Evolutionary conservation across 2,329 filamentous ascomycete genomes (phyloP).

Genomic region (Ramichloridium luteum): DNA sequence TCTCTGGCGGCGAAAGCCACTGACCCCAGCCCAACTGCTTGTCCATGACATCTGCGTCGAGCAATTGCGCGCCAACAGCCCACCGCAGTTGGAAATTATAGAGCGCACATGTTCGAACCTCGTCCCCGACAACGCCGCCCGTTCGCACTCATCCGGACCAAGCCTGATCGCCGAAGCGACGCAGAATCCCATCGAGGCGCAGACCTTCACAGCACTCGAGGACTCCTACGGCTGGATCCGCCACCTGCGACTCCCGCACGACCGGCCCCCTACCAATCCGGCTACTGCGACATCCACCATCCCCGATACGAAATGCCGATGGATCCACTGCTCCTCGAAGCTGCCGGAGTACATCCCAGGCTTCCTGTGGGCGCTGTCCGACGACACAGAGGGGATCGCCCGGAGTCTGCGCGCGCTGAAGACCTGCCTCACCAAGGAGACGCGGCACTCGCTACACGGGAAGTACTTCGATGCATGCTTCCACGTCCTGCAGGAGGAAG

Average conservation of each 20-base stretch:
- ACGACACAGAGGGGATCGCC: constrained; percentile 12
- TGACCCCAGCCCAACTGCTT: constrained; percentile 29
- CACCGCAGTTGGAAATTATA: constrained; percentile 28
- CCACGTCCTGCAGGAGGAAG: constrained; percentile 18
- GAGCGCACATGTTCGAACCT: constrained; percentile 26
- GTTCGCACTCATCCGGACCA: constrained; percentile 12
- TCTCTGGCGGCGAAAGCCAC: constrained; percentile 28
- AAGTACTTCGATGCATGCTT: constrained; percentile 32
- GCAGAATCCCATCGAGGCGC: constrained; percentile 26
- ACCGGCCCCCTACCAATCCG: constrained; percentile 18
- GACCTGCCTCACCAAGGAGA: constrained; percentile 27
- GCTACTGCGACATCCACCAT: constrained; percentile 5
- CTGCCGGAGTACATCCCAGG: constrained; percentile 26
- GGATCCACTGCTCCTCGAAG: constrained; percentile 34
- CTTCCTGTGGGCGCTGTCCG: constrained; percentile 15
- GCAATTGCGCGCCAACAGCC: constrained; percentile 19
- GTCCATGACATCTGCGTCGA: constrained; percentile 30
- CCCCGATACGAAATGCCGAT: constrained; percentile 24
- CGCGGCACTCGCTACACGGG: constrained; percentile 33
- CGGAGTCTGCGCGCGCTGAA: constrained; percentile 22
- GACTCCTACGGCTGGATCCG: constrained; percentile 33
- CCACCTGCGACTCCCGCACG: constrained; percentile 22
- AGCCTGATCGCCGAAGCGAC: constrained; percentile 15
- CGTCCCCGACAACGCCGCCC: constrained; percentile 20
- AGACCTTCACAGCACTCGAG: constrained; percentile 24